A percentile compares a stretch with the other conserved stretches of the same genome.
phyloP scores from a whole-genome alignment of 305 asterid genomes.

The Fraxinus nigra region DNA sequence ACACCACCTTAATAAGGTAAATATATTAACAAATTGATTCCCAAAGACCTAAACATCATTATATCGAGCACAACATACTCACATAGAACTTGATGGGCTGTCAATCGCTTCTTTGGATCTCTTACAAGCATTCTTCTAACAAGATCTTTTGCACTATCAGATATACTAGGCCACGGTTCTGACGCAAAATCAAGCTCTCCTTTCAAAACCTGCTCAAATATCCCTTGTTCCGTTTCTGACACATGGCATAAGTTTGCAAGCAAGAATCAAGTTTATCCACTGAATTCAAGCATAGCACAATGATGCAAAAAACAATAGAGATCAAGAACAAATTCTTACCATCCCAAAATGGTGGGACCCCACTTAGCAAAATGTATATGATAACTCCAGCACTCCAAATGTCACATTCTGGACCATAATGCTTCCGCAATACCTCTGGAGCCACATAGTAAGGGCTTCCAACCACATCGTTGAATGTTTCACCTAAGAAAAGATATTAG shows the following conservation, averaged over 20 bases:
- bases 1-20: neutral
- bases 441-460: slow-evolving; percentile 95
- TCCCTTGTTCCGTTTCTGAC: slow-evolving; percentile 79
- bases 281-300: neutral
- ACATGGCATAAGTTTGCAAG: slow-evolving; percentile 15
- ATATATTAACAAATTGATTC: neutral
- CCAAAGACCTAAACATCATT: slow-evolving; percentile 1
- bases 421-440: slow-evolving; percentile 77
- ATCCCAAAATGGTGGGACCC: slow-evolving; percentile 93
- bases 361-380: slow-evolving; percentile 73
- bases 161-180: slow-evolving; percentile 84
- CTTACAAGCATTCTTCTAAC: slow-evolving; percentile 67
- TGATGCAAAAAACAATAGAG: neutral
- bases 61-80: slow-evolving; percentile 34
- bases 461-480: slow-evolving; percentile 65
- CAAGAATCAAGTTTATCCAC: neutral
- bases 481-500: slow-evolving; percentile 43
- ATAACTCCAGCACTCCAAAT: slow-evolving; percentile 97
- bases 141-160: slow-evolving; percentile 78
- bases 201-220: slow-evolving; percentile 70
- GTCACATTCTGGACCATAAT: slow-evolving; percentile 81
- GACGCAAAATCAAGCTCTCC: slow-evolving; percentile 78
- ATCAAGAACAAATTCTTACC: slow-evolving; percentile 37
- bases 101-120: slow-evolving; percentile 65
- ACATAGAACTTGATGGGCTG: slow-evolving; percentile 80